Conservation (phyloP, 768 basidiomycete genomes). For the Mycena alexandri region DNA sequence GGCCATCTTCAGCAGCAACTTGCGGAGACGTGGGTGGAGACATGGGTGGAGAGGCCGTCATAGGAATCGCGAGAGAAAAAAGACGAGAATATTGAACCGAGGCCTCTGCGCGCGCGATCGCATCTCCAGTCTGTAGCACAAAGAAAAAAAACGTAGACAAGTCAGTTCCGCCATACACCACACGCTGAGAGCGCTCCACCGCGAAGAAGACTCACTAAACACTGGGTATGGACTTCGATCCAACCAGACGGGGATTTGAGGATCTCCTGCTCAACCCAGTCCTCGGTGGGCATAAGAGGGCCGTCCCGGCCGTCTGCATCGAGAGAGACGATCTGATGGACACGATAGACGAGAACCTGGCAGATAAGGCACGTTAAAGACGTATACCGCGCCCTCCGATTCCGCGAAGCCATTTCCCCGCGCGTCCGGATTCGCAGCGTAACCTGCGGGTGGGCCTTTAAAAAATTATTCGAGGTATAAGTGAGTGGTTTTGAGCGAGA, state of each 20-base stretch:
- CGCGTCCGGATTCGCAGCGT: slow-evolving; percentile 74
- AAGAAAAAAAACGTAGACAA: slow-evolving; percentile 25
- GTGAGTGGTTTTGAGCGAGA: slow-evolving; percentile 18
- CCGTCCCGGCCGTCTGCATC: slow-evolving; percentile 74
- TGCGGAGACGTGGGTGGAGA: slow-evolving; percentile 42
- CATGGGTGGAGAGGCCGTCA: slow-evolving; percentile 43
- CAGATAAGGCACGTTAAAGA: slow-evolving; percentile 80
- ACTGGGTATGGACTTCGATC: slow-evolving; percentile 77
- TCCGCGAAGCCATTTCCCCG: slow-evolving; percentile 55
- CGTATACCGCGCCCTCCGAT: slow-evolving; percentile 69
- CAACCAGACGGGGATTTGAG: slow-evolving; percentile 78
- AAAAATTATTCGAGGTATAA: slow-evolving; percentile 31
- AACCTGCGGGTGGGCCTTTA: slow-evolving; percentile 75
- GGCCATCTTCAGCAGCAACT: slow-evolving; percentile 40
- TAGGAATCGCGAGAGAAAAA: slow-evolving; percentile 62
- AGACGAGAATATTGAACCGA: slow-evolving; percentile 59
- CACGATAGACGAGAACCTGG: slow-evolving; percentile 74
- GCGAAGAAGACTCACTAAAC: slow-evolving; percentile 67
- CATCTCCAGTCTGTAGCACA: slow-evolving; percentile 52
- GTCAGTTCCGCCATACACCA: slow-evolving; percentile 4
- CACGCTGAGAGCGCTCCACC: not conserved
- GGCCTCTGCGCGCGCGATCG: slow-evolving; percentile 50
- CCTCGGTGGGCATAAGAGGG: slow-evolving; percentile 75
- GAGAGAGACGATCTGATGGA: slow-evolving; percentile 67
- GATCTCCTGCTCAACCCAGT: slow-evolving; percentile 82